These are phyloP conservation scores for Cordyceps militaris DNA, from an alignment of 2,329 filamentous ascomycete species.

Conservation along the genomic window DNA sequence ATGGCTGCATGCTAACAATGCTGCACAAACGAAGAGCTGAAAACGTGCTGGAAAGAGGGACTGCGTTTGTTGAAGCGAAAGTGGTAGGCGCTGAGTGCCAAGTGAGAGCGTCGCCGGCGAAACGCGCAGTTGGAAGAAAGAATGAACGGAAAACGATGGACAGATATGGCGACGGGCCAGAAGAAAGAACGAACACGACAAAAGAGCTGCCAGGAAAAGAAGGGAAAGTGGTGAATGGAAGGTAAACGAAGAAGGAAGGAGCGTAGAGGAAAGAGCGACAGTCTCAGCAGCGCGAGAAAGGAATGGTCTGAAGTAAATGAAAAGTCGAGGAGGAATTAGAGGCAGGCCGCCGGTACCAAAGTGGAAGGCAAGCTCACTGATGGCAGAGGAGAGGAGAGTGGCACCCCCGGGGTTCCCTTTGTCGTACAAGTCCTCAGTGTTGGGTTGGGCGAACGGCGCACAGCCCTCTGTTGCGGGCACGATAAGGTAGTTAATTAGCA, in stretches of 20 bases:
- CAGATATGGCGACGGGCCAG: background rate
- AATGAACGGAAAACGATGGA: background rate
- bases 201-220: background rate
- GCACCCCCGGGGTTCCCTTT: conserved; percentile 2
- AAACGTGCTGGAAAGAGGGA: background rate
- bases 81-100: background rate
- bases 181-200: background rate
- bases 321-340: conserved; percentile 1
- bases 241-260: background rate
- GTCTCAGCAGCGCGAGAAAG: conserved; percentile 1
- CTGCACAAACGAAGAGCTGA: background rate
- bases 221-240: background rate
- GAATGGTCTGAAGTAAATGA: conserved; percentile 2
- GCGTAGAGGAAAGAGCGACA: conserved; percentile 7
- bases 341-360: background rate
- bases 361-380: background rate
- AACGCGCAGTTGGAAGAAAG: background rate
- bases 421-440: too few species aligned
- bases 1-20: conserved; percentile 1
- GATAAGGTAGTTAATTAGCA: background rate
- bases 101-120: background rate
- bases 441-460: background rate
- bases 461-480: conserved; percentile 3
- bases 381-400: background rate
- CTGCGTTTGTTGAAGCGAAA: background rate